These are phyloP conservation scores for Colletotrichum lini DNA, from an alignment of 2,329 filamentous ascomycete genomes.

Conservation along the genomic window DNA sequence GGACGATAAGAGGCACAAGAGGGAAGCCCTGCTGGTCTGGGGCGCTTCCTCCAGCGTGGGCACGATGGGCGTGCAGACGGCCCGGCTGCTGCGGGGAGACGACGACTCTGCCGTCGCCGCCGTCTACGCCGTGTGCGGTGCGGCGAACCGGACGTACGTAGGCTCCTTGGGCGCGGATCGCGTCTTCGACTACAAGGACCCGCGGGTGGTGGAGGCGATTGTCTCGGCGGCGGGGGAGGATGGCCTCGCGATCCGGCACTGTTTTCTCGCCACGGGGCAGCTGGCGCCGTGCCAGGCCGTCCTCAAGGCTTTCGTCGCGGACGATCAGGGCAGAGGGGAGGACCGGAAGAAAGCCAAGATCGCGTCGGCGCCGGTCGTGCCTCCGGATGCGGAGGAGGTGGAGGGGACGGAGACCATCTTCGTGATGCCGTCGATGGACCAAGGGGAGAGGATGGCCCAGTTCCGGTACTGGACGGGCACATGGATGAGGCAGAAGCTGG, in stretches of 20 bases:
- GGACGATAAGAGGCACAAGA: not conserved
- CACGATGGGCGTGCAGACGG: slow-evolving; percentile 41
- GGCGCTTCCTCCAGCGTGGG: slow-evolving; percentile 9
- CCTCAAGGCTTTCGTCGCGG: not conserved
- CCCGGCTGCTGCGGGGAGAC: slow-evolving; percentile 1
- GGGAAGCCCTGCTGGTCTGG: not conserved
- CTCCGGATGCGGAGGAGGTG: not conserved
- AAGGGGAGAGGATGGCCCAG: not conserved
- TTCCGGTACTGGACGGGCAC: not conserved
- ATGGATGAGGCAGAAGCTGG: not conserved
- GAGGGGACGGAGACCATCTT: not conserved
- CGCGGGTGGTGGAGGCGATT: not conserved
- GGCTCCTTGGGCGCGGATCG: not conserved
- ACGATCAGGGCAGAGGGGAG: not conserved
- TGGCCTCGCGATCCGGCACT: not conserved
- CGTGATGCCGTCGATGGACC: not conserved
- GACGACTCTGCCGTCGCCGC: not conserved
- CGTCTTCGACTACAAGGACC: not conserved
- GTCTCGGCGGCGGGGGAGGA: not conserved
- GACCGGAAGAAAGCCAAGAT: not conserved
- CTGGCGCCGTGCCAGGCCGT: not conserved
- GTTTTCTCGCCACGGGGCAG: not conserved
- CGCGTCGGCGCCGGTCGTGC: not conserved
- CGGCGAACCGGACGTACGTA: not conserved
- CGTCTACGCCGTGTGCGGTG: not conserved